Conservation (phyloP, 1,284 basidiomycete genomes). For the Sparassis latifolia region DNA sequence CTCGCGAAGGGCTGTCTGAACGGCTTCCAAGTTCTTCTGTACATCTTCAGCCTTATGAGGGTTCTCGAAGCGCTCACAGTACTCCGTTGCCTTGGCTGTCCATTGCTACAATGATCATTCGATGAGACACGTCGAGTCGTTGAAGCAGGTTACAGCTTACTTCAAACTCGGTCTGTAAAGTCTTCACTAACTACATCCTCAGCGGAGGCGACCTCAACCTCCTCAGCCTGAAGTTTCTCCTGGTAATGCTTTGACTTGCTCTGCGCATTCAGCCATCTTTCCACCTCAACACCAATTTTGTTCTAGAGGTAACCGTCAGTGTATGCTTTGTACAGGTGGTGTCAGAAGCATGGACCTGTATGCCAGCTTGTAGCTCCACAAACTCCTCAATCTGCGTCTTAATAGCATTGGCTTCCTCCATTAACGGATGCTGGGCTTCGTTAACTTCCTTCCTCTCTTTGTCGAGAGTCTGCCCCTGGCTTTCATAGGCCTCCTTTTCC, state of each 20-base stretch:
- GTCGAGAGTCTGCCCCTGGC: constrained; percentile 43
- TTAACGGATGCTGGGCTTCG: constrained; percentile 33
- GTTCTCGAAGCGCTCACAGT: constrained; percentile 54
- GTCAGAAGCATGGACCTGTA: constrained; percentile 31
- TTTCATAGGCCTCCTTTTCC: constrained; percentile 41
- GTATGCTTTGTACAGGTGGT: neutral
- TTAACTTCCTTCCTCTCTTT: constrained; percentile 37
- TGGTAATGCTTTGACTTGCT: constrained; percentile 38
- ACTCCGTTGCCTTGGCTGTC: constrained; percentile 57
- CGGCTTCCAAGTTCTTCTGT: constrained; percentile 53
- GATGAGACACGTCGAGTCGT: constrained; percentile 1
- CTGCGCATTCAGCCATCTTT: constrained; percentile 42
- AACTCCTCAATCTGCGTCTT: constrained; percentile 43
- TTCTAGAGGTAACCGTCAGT: neutral
- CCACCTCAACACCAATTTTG: constrained; percentile 39
- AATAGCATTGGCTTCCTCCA: constrained; percentile 38
- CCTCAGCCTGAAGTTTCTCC: constrained; percentile 41
- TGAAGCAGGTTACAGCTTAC: constrained; percentile 25
- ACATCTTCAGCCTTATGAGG: constrained; percentile 52
- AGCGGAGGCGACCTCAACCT: constrained; percentile 34
- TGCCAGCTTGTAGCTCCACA: constrained; percentile 21
- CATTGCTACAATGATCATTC: constrained; percentile 35
- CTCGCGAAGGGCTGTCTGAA: constrained; percentile 61
- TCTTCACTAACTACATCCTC: constrained; percentile 40
- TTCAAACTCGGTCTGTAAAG: constrained; percentile 53